Evolutionary conservation across 2,329 filamentous ascomycete species (phyloP), one percentile per base, ranked within the genome.

Genomic region (Bipolaris cookei): DNA sequence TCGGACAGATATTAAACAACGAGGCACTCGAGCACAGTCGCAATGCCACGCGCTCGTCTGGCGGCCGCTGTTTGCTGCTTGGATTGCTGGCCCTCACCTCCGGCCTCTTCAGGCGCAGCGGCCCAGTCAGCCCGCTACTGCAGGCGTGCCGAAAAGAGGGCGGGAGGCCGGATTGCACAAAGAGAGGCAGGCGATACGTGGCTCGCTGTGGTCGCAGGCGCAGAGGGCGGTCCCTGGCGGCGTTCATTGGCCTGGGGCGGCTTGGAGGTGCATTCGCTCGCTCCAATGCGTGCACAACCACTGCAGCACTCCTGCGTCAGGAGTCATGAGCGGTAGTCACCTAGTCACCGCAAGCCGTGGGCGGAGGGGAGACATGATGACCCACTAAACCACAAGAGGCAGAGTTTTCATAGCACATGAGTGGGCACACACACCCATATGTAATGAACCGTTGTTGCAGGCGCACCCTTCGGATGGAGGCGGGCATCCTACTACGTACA

Each of bases 271-370:
- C 63, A 42, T 18, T 28, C 30, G 25, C 32, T 41, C 20, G 52
- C 41, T 54, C 47, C 44, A 63, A 30, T 55, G 66, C 65, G 68
- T 71, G 70, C 69, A 67, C 69, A 63, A 61, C 50, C 51, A 42
- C 50, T 60, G 67, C 56, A 61, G 56, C 58, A 56, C 43, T 54
- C 50, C 50, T 49, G 50, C 41, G 60, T 57, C 57, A 56, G 35
- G 62, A 56, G 64, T 65, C 63, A 66, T 69, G 64, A 62, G 53
- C 66, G 62, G 63, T 50, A 57, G 56, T 47, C 44, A 58, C 62
- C 62, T 50, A 57, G 56, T 47, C 44, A 58, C 62, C 62, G 62
- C 63, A 59, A 57, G 41, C 50, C 61, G 58, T 63, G 62, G 59
- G 47, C 58, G 52, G 53, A 54, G 51, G 48, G 23, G 52, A 49